These are phyloP conservation scores for Capronia americana DNA, from an alignment of 2,329 filamentous ascomycete species.

Conservation along the genomic window DNA sequence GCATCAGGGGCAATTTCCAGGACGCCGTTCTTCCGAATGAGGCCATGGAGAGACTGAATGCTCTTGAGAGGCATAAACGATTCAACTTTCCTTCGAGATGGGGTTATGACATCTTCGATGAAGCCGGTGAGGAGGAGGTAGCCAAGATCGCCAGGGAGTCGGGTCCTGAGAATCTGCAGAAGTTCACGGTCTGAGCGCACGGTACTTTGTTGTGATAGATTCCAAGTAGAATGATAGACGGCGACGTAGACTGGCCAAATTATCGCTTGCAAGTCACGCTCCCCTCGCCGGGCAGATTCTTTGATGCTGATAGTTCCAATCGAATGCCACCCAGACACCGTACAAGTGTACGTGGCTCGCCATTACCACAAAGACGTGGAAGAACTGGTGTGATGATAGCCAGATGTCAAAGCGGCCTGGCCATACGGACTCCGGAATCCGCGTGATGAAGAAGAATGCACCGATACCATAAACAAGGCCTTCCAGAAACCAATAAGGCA, in stretches of 20 bases:
- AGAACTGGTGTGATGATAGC: slow-evolving; percentile 46
- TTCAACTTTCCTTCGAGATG: slow-evolving; percentile 48
- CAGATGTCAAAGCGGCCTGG: slow-evolving; percentile 47
- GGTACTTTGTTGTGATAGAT: background rate
- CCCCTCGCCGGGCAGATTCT: slow-evolving; percentile 32
- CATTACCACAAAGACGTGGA: slow-evolving; percentile 49
- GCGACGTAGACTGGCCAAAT: background rate
- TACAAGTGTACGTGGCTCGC: slow-evolving; percentile 51
- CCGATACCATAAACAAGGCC: slow-evolving; percentile 52
- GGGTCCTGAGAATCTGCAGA: slow-evolving; percentile 32
- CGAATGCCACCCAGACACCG: slow-evolving; percentile 45
- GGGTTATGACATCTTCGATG: slow-evolving; percentile 49
- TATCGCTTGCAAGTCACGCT: background rate
- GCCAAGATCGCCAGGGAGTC: slow-evolving; percentile 35
- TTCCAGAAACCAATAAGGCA: slow-evolving; percentile 46
- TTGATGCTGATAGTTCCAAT: slow-evolving; percentile 43
- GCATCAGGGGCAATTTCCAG: slow-evolving; percentile 58
- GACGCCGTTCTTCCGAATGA: slow-evolving; percentile 48
- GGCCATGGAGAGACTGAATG: slow-evolving; percentile 46
- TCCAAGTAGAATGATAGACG: background rate
- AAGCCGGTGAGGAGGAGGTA: slow-evolving; percentile 45
- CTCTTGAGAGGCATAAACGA: slow-evolving; percentile 46
- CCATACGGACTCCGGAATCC: slow-evolving; percentile 40
- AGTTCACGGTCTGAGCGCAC: slow-evolving; percentile 28
- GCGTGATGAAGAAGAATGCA: slow-evolving; percentile 41